phyloP scores from a whole-genome alignment of 2,329 filamentous ascomycete species.

The Sporothrix pallida region DNA sequence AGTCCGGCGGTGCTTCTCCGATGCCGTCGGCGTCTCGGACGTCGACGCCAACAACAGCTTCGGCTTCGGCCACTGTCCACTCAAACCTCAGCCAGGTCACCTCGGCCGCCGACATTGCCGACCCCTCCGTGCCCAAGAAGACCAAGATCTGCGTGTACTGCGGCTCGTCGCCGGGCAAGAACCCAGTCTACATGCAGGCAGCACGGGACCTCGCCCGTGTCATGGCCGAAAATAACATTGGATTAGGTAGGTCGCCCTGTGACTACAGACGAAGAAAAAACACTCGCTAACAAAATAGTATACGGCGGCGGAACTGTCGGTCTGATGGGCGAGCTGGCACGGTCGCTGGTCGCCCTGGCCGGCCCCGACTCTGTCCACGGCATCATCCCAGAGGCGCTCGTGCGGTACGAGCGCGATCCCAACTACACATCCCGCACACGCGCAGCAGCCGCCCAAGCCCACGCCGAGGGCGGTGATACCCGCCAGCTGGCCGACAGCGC shows the following conservation, averaged over 20 bases:
- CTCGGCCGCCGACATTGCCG: slow-evolving; percentile 39
- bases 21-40: slow-evolving; percentile 43
- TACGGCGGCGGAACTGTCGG: slow-evolving; percentile 95
- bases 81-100: slow-evolving; percentile 31
- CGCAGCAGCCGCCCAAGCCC: slow-evolving; percentile 42
- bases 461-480: slow-evolving; percentile 11
- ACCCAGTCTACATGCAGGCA: slow-evolving; percentile 75
- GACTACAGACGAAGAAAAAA: no score
- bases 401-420: slow-evolving; percentile 75
- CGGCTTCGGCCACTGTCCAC: slow-evolving; percentile 7
- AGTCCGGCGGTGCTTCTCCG: slow-evolving; percentile 50
- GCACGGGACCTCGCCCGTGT: slow-evolving; percentile 75
- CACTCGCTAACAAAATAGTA: slow-evolving; percentile 54
- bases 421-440: slow-evolving; percentile 53
- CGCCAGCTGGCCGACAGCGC: slow-evolving; percentile 29
- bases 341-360: slow-evolving; percentile 80
- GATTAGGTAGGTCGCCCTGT: slow-evolving; percentile 63
- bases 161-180: slow-evolving; percentile 76
- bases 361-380: slow-evolving; percentile 86
- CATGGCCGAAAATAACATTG: slow-evolving; percentile 78
- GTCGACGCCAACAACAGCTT: slow-evolving; percentile 40
- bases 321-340: slow-evolving; percentile 92
- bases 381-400: slow-evolving; percentile 86
- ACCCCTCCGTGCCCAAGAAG: slow-evolving; percentile 46
- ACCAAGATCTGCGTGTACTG: slow-evolving; percentile 93